Percentiles rank a stretch among this genome's conserved stretches.
Evolutionary conservation across 495 filamentous ascomycete genomes (phyloP).

Genomic region (Usnea hakonensis): DNA sequence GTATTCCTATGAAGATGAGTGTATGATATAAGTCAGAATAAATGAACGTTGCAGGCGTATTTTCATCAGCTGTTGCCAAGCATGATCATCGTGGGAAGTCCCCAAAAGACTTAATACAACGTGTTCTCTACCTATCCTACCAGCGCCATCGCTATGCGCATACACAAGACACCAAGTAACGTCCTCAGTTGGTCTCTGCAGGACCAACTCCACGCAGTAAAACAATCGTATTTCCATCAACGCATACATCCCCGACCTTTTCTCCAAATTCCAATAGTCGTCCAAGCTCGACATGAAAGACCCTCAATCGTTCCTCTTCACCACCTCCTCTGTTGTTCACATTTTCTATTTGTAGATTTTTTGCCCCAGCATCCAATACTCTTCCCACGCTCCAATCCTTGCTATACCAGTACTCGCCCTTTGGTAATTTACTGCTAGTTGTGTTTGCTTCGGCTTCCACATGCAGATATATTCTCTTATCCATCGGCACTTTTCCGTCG

Average conservation of each 20-base stretch:
- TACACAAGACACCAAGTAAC: not conserved
- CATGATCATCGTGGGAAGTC: not conserved
- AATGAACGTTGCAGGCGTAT: not conserved
- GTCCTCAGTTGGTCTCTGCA: slow-evolving; percentile 21
- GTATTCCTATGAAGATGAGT: slow-evolving; percentile 96
- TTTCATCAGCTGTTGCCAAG: not conserved
- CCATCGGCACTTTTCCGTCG: slow-evolving; percentile 65
- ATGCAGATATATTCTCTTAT: slow-evolving; percentile 77
- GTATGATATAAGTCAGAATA: slow-evolving; percentile 45
- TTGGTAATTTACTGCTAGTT: slow-evolving; percentile 63
- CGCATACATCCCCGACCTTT: slow-evolving; percentile 61
- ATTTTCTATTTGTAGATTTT: slow-evolving; percentile 72
- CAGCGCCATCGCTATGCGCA: slow-evolving; percentile 22
- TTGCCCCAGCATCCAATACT: slow-evolving; percentile 81
- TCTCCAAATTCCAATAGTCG: slow-evolving; percentile 79
- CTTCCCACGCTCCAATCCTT: slow-evolving; percentile 81
- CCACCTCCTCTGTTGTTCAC: slow-evolving; percentile 74
- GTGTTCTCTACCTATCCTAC: not conserved
- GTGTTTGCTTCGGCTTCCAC: slow-evolving; percentile 78
- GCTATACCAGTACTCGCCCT: slow-evolving; percentile 76
- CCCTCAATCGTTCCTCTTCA: slow-evolving; percentile 68
- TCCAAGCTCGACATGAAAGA: slow-evolving; percentile 90
- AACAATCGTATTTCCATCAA: slow-evolving; percentile 81
- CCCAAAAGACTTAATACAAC: not conserved
- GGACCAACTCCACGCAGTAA: slow-evolving; percentile 75